Evolutionary conservation across 1,284 basidiomycete genomes (phyloP), one percentile per base, ranked within the genome.

Genomic region (Anthracocystis panici-leucophaei): DNA sequence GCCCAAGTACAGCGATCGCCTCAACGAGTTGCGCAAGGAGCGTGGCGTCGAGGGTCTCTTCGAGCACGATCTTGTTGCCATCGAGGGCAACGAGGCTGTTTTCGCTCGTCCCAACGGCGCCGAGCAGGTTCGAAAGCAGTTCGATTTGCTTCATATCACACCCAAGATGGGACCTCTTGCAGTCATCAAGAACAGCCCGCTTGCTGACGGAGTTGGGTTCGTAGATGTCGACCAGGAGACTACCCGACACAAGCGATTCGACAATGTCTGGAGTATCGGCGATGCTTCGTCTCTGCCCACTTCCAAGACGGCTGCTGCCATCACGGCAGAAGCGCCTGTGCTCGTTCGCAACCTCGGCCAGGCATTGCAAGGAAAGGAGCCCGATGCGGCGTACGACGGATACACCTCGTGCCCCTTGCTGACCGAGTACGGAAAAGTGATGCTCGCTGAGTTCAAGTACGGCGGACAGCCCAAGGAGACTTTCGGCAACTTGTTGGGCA

Each of bases 291-390:
- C 91, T 56, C 87, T 97, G 46, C 95, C 95, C 7, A 98, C 94
- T 14, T 94, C 93, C 86, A 99, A 97, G 89, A 99, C 96, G 1
- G 93, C 93, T 0, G 95, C 96, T 2, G 96, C 95, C 1, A 92
- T 97, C 81, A 94, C 93, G 2, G 90, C 90, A 0, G 93, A 99
- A 85, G 91, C 93, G 0, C 96, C 96, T n/a, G 91, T 99, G 2
- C 88, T 98, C 53, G 90, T 92, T 1, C 92, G 96, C 86, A 99
- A 98, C 87, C 86, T 97, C 18, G 54, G 71, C 8, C 68, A 64
- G 49, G 65, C 66, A 0, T 27, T 80, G 27, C 61, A 76, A 38
- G 73, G 71, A 41, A 80, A 78, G 50, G 60, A 62, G 44, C 65
- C 65, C 9, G 68, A 67, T 33, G 78, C 79, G 11, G 57, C 48